Percentiles rank a stretch among this genome's conserved stretches.
Conservation (phyloP, 2,329 filamentous ascomycete genomes). For the Cladophialophora exuberans region DNA sequence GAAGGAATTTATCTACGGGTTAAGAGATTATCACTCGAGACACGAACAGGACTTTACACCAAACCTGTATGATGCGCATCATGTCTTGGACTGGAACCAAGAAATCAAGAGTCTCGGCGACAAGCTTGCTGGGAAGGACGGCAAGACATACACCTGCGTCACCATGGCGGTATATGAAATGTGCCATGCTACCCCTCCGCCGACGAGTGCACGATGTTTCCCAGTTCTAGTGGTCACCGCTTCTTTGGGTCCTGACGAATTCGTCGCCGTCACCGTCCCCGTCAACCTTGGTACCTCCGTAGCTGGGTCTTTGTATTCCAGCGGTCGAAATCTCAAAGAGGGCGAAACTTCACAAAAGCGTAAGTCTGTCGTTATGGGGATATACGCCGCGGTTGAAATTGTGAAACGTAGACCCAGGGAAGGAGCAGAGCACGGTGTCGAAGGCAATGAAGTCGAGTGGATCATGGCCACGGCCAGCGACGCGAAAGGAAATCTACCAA, state of each 20-base stretch:
- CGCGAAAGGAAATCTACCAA: slow-evolving; percentile 68
- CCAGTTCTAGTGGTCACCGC: slow-evolving; percentile 37
- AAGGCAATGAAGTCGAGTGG: slow-evolving; percentile 66
- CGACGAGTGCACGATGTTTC: slow-evolving; percentile 36
- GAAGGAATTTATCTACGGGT: slow-evolving; percentile 42
- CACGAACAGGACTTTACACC: slow-evolving; percentile 48
- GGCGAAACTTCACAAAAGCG: slow-evolving; percentile 32
- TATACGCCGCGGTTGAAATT: slow-evolving; percentile 33
- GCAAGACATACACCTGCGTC: slow-evolving; percentile 10
- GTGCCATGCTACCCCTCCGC: slow-evolving; percentile 36
- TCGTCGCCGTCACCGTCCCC: slow-evolving; percentile 39
- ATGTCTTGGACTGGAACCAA: slow-evolving; percentile 36
- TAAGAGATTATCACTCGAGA: slow-evolving; percentile 43
- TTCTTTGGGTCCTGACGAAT: slow-evolving; percentile 25
- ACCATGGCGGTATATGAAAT: slow-evolving; percentile 37
- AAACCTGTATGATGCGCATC: slow-evolving; percentile 37
- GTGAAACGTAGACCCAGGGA: slow-evolving; percentile 14
- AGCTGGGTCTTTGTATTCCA: slow-evolving; percentile 34
- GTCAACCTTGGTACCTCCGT: slow-evolving; percentile 32
- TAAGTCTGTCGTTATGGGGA: slow-evolving; percentile 34
- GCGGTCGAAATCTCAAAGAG: slow-evolving; percentile 33
- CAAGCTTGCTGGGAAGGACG: not conserved
- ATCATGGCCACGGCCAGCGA: slow-evolving; percentile 77
- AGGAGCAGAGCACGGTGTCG: slow-evolving; percentile 48
- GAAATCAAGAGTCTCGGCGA: slow-evolving; percentile 21